Evolutionary conservation across 306 rosid genomes (phyloP).

Genomic region (Vicia villosa): DNA sequence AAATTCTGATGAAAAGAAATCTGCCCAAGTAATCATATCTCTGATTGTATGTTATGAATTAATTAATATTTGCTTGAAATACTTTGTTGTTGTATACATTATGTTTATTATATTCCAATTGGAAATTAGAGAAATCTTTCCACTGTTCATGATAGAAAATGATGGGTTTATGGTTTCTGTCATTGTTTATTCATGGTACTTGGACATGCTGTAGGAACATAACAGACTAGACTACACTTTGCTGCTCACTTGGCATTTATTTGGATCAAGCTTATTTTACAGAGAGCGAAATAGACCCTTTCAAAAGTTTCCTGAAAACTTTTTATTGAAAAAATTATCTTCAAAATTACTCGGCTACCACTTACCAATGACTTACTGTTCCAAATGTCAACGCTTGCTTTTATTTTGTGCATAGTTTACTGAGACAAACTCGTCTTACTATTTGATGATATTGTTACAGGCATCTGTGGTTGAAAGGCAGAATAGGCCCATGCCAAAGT

Average conservation of each 20-base stretch:
- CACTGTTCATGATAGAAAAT: conserved; percentile 4
- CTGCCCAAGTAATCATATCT: neutral
- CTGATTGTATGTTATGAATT: conserved; percentile 3
- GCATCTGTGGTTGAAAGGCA: conserved; percentile 72
- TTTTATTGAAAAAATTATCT: no score
- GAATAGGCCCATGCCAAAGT: conserved; percentile 75
- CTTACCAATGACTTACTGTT: neutral
- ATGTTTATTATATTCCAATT: neutral
- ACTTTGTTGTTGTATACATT: neutral
- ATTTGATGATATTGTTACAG: conserved; percentile 44
- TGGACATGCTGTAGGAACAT: neutral
- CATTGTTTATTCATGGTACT: neutral
- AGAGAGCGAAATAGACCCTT: neutral
- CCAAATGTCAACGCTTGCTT: conserved; percentile 19
- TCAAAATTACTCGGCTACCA: neutral
- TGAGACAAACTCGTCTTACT: conserved; percentile 5
- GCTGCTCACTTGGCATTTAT: neutral
- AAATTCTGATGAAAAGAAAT: conserved; percentile 1
- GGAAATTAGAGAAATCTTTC: neutral
- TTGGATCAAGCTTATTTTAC: conserved; percentile 17
- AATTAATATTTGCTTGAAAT: conserved; percentile 15
- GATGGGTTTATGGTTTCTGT: conserved; percentile 9
- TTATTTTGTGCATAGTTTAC: neutral
- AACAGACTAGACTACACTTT: conserved; percentile 19
- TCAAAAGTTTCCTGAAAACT: neutral